These are phyloP conservation scores for Yamadazyma buinensis DNA, from an alignment of 1,139 yeast species.

Conservation along the genomic window DNA sequence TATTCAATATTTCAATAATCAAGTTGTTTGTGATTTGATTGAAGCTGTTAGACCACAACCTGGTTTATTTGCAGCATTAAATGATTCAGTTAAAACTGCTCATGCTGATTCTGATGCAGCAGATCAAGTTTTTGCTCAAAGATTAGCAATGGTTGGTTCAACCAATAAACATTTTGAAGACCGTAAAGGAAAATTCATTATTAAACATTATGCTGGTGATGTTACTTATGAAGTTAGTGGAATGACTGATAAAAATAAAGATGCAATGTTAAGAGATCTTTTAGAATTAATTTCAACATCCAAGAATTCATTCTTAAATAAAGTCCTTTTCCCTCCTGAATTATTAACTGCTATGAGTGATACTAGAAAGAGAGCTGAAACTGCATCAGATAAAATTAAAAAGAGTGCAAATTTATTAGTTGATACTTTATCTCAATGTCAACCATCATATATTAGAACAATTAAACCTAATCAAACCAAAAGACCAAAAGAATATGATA, in stretches of 20 bases:
- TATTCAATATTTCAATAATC: slow-evolving; percentile 91
- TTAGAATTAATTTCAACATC: slow-evolving; percentile 76
- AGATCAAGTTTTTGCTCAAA: slow-evolving; percentile 92
- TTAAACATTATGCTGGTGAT: slow-evolving; percentile 98
- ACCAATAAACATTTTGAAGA: slow-evolving; percentile 85
- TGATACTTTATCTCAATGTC: slow-evolving; percentile 81
- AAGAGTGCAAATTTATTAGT: slow-evolving; percentile 87
- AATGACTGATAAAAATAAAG: slow-evolving; percentile 97
- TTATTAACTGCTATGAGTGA: slow-evolving; percentile 58
- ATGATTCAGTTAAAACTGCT: slow-evolving; percentile 97
- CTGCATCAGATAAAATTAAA: slow-evolving; percentile 96
- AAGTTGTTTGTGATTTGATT: slow-evolving; percentile 94
- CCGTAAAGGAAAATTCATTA: slow-evolving; percentile 81
- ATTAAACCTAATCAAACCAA: slow-evolving; percentile 96
- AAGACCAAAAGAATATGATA: slow-evolving; percentile 86
- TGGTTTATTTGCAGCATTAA: slow-evolving; percentile 93
- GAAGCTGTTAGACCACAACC: slow-evolving; percentile 91
- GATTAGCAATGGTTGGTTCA: slow-evolving; percentile 77
- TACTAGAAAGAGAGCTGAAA: slow-evolving; percentile 83
- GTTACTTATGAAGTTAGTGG: slow-evolving; percentile 87
- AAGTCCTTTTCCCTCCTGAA: slow-evolving; percentile 69
- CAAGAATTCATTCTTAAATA: slow-evolving; percentile 57
- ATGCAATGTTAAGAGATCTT: slow-evolving; percentile 85
- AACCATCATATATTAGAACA: slow-evolving; percentile 95
- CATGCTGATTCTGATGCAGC: slow-evolving; percentile 98